Conservation (phyloP, 2,329 filamentous ascomycete species). For the Stenocarpella maydis region DNA sequence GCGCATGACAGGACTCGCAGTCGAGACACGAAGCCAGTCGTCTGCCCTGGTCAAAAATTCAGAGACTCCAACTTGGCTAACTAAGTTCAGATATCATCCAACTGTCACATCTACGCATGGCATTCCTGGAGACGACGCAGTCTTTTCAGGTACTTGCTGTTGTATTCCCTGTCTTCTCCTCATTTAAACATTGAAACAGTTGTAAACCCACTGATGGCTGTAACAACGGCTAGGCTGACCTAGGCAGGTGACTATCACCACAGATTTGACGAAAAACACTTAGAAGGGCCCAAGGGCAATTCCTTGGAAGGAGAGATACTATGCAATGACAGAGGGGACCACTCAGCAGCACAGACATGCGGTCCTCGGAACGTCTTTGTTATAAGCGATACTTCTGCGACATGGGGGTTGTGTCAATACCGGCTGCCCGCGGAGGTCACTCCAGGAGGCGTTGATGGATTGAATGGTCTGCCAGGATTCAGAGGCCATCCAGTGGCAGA, state of each 20-base stretch:
- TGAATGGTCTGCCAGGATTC: background rate
- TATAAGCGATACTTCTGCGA: background rate
- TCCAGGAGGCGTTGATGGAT: background rate
- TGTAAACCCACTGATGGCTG: no score
- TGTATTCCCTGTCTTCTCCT: no score
- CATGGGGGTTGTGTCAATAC: no score
- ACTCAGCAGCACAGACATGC: background rate
- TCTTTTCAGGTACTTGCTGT: background rate
- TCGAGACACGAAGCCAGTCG: background rate
- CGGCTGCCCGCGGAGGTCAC: no score
- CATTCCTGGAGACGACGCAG: background rate
- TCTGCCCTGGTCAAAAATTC: background rate
- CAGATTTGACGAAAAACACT: no score
- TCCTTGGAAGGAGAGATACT: no score
- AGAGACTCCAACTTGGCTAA: no score
- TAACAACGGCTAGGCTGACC: background rate
- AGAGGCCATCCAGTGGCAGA: background rate
- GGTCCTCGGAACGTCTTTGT: background rate
- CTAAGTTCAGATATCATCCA: background rate
- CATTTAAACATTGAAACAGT: background rate
- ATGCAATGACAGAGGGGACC: no score
- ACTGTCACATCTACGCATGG: background rate
- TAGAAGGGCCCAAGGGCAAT: no score
- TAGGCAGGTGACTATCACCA: background rate
- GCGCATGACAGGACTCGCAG: no score